Conservation (phyloP, 495 filamentous ascomycete species). For the Barbatosphaeria neglecta region DNA sequence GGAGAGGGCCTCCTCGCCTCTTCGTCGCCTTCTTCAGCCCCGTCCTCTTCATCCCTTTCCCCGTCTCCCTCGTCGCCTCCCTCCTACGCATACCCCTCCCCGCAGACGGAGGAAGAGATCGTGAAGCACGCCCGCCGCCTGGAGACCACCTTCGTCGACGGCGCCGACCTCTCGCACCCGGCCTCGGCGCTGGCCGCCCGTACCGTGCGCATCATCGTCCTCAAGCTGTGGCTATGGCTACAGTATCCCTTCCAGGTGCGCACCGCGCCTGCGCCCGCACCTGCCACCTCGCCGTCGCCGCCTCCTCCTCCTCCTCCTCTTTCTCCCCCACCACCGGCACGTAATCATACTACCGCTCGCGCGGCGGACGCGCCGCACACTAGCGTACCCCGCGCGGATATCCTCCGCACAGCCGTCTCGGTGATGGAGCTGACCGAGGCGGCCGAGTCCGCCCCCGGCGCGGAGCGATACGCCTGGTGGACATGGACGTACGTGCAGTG, state of each 20-base stretch:
- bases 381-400: constrained; percentile 10
- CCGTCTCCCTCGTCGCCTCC: too few species aligned
- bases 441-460: constrained; percentile 8
- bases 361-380: neutral
- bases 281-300: neutral
- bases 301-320: neutral
- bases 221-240: constrained; percentile 52
- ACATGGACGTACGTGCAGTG: constrained; percentile 56
- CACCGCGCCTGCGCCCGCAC: neutral
- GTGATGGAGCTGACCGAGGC: constrained; percentile 18
- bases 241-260: constrained; percentile 45
- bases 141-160: constrained; percentile 15
- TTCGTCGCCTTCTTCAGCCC: too few species aligned
- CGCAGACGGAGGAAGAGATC: constrained; percentile 13
- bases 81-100: too few species aligned
- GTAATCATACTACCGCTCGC: neutral
- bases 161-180: constrained; percentile 11
- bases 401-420: constrained; percentile 20
- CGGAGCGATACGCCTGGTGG: constrained; percentile 18
- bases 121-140: constrained; percentile 13
- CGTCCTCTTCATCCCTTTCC: too few species aligned
- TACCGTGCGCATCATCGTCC: constrained; percentile 39
- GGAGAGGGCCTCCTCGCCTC: too few species aligned
- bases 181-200: constrained; percentile 15
- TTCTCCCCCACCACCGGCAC: neutral